These are phyloP conservation scores for Eurotiales sp. DNA, from an alignment of 2,329 filamentous ascomycete species.

Conservation along the genomic window DNA sequence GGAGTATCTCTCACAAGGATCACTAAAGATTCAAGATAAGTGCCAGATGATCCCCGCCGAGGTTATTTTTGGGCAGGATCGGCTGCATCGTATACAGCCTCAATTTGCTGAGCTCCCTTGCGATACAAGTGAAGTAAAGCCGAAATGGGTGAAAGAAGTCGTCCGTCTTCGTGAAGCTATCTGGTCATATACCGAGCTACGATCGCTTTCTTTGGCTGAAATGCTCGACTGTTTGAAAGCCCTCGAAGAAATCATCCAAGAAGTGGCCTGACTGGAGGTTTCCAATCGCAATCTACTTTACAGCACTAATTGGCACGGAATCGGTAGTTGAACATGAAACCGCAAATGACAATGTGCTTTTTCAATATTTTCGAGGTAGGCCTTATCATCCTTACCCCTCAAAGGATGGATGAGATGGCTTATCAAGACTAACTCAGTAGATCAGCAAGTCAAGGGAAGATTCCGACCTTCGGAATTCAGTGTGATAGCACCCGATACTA, in stretches of 20 bases:
- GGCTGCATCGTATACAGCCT: not conserved
- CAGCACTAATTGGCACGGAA: not conserved
- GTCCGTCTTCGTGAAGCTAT: not conserved
- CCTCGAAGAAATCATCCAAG: not conserved
- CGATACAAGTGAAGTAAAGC: not conserved
- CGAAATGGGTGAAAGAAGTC: not conserved
- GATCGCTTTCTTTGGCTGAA: not conserved
- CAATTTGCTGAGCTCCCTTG: not conserved
- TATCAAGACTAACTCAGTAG: not conserved
- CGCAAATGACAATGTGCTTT: not conserved
- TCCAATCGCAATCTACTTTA: not conserved
- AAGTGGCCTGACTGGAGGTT: not conserved
- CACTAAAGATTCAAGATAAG: constrained; percentile 18
- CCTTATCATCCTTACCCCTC: not conserved
- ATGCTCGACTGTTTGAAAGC: not conserved
- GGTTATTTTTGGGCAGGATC: not conserved
- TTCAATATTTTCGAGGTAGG: not conserved
- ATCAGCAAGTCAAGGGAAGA: not conserved
- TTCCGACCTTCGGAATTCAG: not conserved
- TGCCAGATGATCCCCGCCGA: constrained; percentile 18
- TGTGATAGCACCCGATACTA: not conserved
- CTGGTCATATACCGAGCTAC: not conserved
- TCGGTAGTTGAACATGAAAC: not conserved
- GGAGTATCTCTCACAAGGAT: constrained; percentile 21
- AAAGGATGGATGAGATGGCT: not conserved